Evolutionary conservation across 495 filamentous ascomycete genomes (phyloP).

Genomic region (Xylaria sp.): DNA sequence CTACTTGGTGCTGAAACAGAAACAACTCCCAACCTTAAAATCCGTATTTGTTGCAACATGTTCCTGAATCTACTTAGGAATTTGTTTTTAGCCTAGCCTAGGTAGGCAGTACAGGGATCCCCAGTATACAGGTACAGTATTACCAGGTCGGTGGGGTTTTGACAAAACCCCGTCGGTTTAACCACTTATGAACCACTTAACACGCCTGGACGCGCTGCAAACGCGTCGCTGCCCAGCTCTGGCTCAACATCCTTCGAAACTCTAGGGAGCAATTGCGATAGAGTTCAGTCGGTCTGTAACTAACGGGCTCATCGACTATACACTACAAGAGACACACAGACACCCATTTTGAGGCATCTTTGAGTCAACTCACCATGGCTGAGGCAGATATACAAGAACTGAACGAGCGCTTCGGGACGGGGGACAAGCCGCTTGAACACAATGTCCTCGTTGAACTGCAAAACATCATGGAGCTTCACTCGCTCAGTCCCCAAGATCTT

Average conservation of each 20-base stretch:
- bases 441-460: slow-evolving; percentile 80
- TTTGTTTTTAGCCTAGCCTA: background rate
- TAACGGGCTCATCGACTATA: background rate
- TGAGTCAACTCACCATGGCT: slow-evolving; percentile 53
- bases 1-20: too few species aligned
- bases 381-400: slow-evolving; percentile 63
- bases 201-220: slow-evolving; percentile 34
- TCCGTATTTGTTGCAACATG: too few species aligned
- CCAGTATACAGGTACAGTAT: background rate
- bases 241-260: background rate
- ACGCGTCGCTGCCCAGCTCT: slow-evolving; percentile 9
- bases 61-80: too few species aligned
- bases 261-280: slow-evolving; percentile 6
- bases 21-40: too few species aligned
- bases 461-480: slow-evolving; percentile 83
- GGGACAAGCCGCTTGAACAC: slow-evolving; percentile 59
- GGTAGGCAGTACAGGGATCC: background rate
- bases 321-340: background rate
- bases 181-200: slow-evolving; percentile 37
- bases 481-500: slow-evolving; percentile 77
- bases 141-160: background rate
- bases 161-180: slow-evolving; percentile 12
- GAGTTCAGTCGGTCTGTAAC: background rate
- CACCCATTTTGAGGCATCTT: background rate
- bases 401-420: slow-evolving; percentile 70